A percentile compares a stretch with the other conserved stretches of the same genome.
phyloP scores from a whole-genome alignment of 169 alveolate species.

The Plasmodium gallinaceum region DNA sequence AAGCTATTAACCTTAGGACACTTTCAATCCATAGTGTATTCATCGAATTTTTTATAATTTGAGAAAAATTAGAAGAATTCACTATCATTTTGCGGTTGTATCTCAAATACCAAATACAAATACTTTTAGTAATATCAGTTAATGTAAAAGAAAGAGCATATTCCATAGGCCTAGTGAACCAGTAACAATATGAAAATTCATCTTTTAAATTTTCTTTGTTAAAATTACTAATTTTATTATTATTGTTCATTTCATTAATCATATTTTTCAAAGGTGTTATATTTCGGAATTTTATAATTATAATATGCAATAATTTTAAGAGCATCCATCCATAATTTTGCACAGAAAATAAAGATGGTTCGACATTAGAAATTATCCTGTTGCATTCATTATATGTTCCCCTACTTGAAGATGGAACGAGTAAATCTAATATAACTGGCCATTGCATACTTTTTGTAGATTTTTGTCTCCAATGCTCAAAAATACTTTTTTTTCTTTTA shows the following conservation, averaged over 20 bases:
- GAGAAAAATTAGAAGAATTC: constrained; percentile 70
- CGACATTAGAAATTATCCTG: constrained; percentile 44
- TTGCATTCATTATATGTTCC: constrained; percentile 51
- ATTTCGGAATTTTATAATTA: constrained; percentile 72
- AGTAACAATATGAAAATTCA: constrained; percentile 34
- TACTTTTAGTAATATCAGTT: constrained; percentile 74
- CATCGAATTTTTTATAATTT: constrained; percentile 66
- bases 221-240: neutral
- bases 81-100: constrained; percentile 64
- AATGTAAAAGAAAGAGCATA: constrained; percentile 60
- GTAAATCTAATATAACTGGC: constrained; percentile 81
- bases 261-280: constrained; percentile 52
- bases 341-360: constrained; percentile 76
- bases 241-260: constrained; percentile 30
- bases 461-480: constrained; percentile 57
- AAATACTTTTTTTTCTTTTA: constrained; percentile 56
- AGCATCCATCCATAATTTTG: constrained; percentile 83
- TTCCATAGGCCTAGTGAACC: constrained; percentile 67
- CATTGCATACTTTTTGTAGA: constrained; percentile 70
- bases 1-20: constrained; percentile 78
- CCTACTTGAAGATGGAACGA: constrained; percentile 74
- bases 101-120: constrained; percentile 68
- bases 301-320: constrained; percentile 77
- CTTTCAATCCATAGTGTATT: constrained; percentile 82
- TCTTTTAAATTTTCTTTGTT: constrained; percentile 22